A percentile compares a stretch with the other conserved stretches of the same genome.
phyloP scores from a whole-genome alignment of 148 eudicot genomes.

The Arctostaphylos glauca region DNA sequence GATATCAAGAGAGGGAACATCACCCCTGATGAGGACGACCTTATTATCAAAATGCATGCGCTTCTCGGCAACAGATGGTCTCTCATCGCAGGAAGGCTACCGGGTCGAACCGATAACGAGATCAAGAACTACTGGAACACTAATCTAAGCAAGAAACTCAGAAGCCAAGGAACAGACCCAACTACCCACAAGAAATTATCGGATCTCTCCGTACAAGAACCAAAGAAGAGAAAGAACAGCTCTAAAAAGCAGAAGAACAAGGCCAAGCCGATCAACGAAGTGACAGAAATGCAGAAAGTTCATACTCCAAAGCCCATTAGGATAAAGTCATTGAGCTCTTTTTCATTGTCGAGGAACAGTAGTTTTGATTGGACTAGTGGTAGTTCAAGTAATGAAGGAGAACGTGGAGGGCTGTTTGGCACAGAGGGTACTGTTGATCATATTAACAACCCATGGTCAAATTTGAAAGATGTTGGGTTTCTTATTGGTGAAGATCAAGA shows the following conservation, averaged over 20 bases:
- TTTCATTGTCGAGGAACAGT: slow-evolving; percentile 31
- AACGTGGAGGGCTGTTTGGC: not conserved
- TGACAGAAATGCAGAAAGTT: slow-evolving; percentile 24
- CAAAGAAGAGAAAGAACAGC: slow-evolving; percentile 18
- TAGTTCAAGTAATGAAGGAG: slow-evolving; percentile 12
- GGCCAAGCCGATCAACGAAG: slow-evolving; percentile 1
- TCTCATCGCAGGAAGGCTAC: slow-evolving; percentile 60
- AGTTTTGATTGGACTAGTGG: slow-evolving; percentile 30
- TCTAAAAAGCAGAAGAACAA: not conserved
- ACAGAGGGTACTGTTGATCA: not conserved
- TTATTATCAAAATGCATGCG: slow-evolving; percentile 54
- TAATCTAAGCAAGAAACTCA: slow-evolving; percentile 46
- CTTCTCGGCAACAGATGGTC: slow-evolving; percentile 69
- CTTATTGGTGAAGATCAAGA: slow-evolving; percentile 6
- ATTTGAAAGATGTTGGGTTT: slow-evolving; percentile 9
- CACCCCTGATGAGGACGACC: slow-evolving; percentile 58
- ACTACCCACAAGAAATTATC: slow-evolving; percentile 32
- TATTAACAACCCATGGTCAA: not conserved
- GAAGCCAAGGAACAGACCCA: slow-evolving; percentile 36
- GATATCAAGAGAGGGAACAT: slow-evolving; percentile 70
- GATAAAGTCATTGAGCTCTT: slow-evolving; percentile 24
- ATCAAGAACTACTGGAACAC: slow-evolving; percentile 76
- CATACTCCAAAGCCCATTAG: slow-evolving; percentile 47
- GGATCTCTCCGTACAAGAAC: slow-evolving; percentile 8
- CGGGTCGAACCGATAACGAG: slow-evolving; percentile 75